Conservation (phyloP, 140 eudicot species). For the Ambrosia hybrid region DNA sequence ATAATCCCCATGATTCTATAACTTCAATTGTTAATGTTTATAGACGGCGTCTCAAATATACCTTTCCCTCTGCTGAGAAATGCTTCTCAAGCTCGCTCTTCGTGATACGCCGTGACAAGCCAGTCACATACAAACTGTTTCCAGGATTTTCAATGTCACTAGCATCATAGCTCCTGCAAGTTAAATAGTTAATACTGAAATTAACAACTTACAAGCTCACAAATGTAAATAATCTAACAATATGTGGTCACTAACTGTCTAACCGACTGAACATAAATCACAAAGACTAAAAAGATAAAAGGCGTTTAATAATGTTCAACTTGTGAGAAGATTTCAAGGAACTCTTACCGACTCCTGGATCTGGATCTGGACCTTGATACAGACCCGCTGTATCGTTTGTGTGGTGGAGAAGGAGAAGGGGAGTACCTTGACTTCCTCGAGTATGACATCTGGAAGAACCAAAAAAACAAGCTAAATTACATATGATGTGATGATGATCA, state of each 20-base stretch:
- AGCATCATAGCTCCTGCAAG: constrained; percentile 64
- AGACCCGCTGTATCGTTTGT: constrained; percentile 50
- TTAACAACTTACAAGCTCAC: background rate
- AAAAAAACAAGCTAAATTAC: constrained; percentile 1
- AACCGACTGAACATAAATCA: background rate
- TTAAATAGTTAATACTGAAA: background rate
- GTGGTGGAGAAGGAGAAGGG: constrained; percentile 77
- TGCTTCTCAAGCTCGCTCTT: constrained; percentile 84
- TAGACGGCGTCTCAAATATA: constrained; percentile 5
- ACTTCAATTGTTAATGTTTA: background rate
- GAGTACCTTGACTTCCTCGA: constrained; percentile 76
- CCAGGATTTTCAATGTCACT: constrained; percentile 91
- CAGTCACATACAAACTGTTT: constrained; percentile 89
- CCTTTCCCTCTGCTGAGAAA: constrained; percentile 87
- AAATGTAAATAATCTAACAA: background rate
- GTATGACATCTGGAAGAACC: constrained; percentile 61
- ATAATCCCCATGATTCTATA: too few relatives aligned
- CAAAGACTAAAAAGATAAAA: background rate
- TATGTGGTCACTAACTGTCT: background rate
- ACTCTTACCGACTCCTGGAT: constrained; percentile 61
- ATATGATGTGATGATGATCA: background rate
- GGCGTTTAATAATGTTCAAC: background rate
- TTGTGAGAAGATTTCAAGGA: background rate
- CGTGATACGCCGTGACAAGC: constrained; percentile 74
- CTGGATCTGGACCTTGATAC: constrained; percentile 46